A percentile compares a stretch with the other conserved stretches of the same genome.
These are phyloP conservation scores for Hanseniaspora jakobsenii DNA, from an alignment of 805 yeast genomes.

Conservation along the genomic window DNA sequence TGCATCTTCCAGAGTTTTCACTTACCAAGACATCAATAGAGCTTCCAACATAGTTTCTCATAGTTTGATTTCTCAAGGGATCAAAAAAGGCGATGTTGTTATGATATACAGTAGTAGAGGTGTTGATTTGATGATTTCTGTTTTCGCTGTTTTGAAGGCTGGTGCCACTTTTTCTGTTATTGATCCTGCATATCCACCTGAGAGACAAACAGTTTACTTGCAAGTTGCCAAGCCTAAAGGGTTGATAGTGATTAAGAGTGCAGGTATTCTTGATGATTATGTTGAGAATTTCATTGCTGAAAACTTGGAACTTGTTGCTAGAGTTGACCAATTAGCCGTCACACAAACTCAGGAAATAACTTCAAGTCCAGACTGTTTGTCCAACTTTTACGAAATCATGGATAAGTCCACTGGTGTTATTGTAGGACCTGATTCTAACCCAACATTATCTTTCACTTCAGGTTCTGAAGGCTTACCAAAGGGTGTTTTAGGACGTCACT, in stretches of 20 bases:
- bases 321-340: slow-evolving; percentile 66
- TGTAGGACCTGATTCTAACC: slow-evolving; percentile 96
- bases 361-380: slow-evolving; percentile 38
- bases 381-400: slow-evolving; percentile 34
- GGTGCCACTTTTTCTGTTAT: slow-evolving; percentile 98
- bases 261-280: slow-evolving; percentile 65
- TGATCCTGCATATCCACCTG: slow-evolving; percentile 98
- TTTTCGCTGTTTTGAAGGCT: slow-evolving; percentile 94
- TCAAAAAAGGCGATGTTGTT: slow-evolving; percentile 83
- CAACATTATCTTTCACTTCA: slow-evolving; percentile 90
- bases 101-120: slow-evolving; percentile 97
- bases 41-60: slow-evolving; percentile 91
- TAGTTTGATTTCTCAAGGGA: slow-evolving; percentile 67
- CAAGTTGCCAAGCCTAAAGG: slow-evolving; percentile 91
- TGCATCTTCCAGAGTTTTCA: slow-evolving; percentile 52
- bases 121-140: slow-evolving; percentile 91
- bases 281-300: slow-evolving; percentile 67
- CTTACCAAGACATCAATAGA: slow-evolving; percentile 77
- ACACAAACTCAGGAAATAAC: slow-evolving; percentile 34
- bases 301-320: slow-evolving; percentile 60
- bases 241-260: slow-evolving; percentile 77
- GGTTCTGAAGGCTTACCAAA: slow-evolving; percentile 98
- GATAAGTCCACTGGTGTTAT: slow-evolving; percentile 66
- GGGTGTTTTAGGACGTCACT: slow-evolving; percentile 97
- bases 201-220: slow-evolving; percentile 85